phyloP scores from a whole-genome alignment of 306 rosid genomes.

The Vigna reflexopilosa region DNA sequence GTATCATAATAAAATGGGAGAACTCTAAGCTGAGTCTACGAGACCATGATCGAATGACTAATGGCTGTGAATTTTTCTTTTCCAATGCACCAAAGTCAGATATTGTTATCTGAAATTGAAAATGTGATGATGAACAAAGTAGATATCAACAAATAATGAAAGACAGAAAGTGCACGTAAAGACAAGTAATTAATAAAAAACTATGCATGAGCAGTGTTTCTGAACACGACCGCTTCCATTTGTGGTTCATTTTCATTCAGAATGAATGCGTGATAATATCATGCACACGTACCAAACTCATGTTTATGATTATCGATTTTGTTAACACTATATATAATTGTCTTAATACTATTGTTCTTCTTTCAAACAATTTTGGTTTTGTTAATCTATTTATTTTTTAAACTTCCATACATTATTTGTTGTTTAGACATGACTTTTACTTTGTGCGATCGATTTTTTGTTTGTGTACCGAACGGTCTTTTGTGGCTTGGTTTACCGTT shows the following conservation, averaged over 20 bases:
- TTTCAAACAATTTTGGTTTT: background rate
- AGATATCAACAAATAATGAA: constrained; percentile 19
- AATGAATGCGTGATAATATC: background rate
- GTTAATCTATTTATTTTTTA: background rate
- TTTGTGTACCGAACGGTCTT: no score
- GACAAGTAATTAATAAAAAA: background rate
- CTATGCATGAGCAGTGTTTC: constrained; percentile 5
- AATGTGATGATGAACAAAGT: constrained; percentile 31
- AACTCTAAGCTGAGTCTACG: background rate
- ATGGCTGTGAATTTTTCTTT: constrained; percentile 32
- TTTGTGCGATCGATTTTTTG: no score
- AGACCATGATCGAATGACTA: background rate
- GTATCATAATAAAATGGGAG: background rate
- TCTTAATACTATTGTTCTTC: background rate
- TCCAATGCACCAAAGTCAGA: constrained; percentile 43
- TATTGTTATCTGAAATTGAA: constrained; percentile 42
- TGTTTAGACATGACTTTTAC: no score
- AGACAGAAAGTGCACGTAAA: constrained; percentile 27
- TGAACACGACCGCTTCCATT: background rate
- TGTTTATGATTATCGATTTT: background rate
- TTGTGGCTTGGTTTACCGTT: no score
- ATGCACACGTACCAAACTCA: background rate
- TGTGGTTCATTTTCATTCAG: background rate
- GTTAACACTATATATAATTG: background rate
- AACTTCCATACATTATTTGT: background rate